phyloP scores from a whole-genome alignment of 2,329 filamentous ascomycete species.

The Didymella exigua region DNA sequence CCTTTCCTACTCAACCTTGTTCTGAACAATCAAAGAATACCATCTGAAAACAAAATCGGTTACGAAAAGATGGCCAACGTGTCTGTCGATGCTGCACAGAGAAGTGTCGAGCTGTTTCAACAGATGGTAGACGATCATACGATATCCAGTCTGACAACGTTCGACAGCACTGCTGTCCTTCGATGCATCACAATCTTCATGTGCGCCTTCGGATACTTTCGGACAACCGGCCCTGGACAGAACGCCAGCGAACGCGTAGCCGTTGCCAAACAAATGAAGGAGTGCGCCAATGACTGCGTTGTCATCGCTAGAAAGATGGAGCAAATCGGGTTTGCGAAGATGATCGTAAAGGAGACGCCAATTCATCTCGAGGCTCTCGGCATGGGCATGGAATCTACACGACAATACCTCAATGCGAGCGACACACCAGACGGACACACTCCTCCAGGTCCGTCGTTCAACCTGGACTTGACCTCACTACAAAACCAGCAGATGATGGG shows the following conservation, averaged over 20 bases:
- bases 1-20: conserved; percentile 46
- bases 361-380: conserved; percentile 40
- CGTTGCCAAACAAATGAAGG: conserved; percentile 35
- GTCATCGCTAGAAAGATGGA: conserved; percentile 30
- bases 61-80: conserved; percentile 44
- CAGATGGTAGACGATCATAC: conserved; percentile 34
- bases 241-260: conserved; percentile 36
- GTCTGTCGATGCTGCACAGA: conserved; percentile 42
- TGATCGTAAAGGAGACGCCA: conserved; percentile 43
- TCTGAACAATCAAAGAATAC: conserved; percentile 21
- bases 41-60: conserved; percentile 37
- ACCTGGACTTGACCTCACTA: conserved; percentile 41
- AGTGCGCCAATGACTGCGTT: background rate
- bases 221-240: conserved; percentile 31
- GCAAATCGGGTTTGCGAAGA: conserved; percentile 44
- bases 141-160: conserved; percentile 42
- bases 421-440: conserved; percentile 22
- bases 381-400: conserved; percentile 19
- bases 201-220: conserved; percentile 41
- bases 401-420: background rate
- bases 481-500: conserved; percentile 44
- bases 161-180: conserved; percentile 45
- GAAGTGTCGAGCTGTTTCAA: conserved; percentile 35
- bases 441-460: conserved; percentile 41
- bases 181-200: conserved; percentile 45